These are phyloP conservation scores for Cymbopogon citratus DNA, from an alignment of 176 grass and related monocot species.

Conservation along the genomic window DNA sequence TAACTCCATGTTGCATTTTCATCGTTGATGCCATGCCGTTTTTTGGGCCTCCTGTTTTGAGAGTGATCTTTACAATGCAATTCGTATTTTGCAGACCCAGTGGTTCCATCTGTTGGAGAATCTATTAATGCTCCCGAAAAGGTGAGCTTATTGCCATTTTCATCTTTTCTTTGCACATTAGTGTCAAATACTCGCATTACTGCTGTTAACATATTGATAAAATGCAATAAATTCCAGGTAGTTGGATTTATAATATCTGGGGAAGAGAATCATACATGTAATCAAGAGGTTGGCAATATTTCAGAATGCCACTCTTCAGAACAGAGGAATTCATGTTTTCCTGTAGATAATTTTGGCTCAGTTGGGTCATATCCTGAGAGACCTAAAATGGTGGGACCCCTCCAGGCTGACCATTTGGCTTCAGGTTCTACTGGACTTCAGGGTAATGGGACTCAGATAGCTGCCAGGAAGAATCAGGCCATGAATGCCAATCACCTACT, in stretches of 20 bases:
- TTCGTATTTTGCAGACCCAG: slow-evolving; percentile 67
- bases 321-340: slow-evolving; percentile 8
- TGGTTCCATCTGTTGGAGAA: slow-evolving; percentile 37
- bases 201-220: slow-evolving; percentile 14
- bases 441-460: slow-evolving; percentile 46
- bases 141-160: slow-evolving; percentile 37
- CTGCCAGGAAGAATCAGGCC: slow-evolving; percentile 63
- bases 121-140: slow-evolving; percentile 54
- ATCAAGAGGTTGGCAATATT: slow-evolving; percentile 37
- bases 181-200: background rate
- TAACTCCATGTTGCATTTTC: background rate
- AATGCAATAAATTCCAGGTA: slow-evolving; percentile 56
- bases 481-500: slow-evolving; percentile 90
- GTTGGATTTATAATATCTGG: slow-evolving; percentile 54
- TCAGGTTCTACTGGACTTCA: slow-evolving; percentile 31
- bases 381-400: slow-evolving; percentile 27
- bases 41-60: slow-evolving; percentile 5
- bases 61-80: slow-evolving; percentile 12
- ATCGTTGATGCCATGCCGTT: slow-evolving; percentile 14
- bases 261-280: slow-evolving; percentile 39
- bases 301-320: slow-evolving; percentile 42
- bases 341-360: slow-evolving; percentile 9
- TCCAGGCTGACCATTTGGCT: slow-evolving; percentile 24
- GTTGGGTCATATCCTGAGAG: slow-evolving; percentile 12
- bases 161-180: background rate